Evolutionary conservation across 345 rosid genomes (phyloP).

Genomic region (Corchorus olitorius): DNA sequence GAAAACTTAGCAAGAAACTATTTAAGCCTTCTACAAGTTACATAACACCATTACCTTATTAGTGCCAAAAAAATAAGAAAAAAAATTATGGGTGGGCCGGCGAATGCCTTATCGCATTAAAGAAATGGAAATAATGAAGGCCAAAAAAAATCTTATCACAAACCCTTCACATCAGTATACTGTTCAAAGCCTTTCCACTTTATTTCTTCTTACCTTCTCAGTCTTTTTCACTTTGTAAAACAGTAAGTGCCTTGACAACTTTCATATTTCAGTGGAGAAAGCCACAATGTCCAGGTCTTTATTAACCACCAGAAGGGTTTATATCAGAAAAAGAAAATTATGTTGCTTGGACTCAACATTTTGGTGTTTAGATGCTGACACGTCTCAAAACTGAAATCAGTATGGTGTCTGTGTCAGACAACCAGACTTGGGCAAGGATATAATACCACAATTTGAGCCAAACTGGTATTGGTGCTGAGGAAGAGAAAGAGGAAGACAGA

Average conservation of each 20-base stretch:
- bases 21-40: background rate
- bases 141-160: background rate
- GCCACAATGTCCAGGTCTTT: background rate
- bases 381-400: background rate
- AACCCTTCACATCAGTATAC: background rate
- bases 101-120: background rate
- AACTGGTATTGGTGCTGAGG: background rate
- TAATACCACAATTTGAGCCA: background rate
- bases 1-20: background rate
- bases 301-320: background rate
- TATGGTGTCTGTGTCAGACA: background rate
- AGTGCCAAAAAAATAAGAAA: background rate
- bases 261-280: background rate
- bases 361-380: background rate
- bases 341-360: background rate
- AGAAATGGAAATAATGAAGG: background rate
- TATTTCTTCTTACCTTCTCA: background rate
- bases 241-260: background rate
- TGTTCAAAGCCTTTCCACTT: background rate
- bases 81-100: background rate
- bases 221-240: background rate
- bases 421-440: background rate
- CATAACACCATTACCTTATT: background rate
- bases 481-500: background rate
- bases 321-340: background rate